Conservation (phyloP, 495 filamentous ascomycete genomes). For the Lophiotrema nucula region DNA sequence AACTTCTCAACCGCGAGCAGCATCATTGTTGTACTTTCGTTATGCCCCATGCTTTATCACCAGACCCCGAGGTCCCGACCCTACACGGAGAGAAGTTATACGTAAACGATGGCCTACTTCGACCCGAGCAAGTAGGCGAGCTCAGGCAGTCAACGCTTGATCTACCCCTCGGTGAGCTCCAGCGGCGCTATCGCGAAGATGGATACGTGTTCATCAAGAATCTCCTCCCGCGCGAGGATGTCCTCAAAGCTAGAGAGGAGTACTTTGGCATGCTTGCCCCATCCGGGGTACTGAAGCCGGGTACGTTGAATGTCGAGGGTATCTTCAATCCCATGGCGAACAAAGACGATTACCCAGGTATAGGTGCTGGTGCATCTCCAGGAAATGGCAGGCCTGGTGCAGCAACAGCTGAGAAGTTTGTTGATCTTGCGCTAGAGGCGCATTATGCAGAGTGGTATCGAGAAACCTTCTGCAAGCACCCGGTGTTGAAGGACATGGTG, state of each 20-base stretch:
- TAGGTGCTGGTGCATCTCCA: constrained; percentile 53
- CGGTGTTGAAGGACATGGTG: constrained; percentile 52
- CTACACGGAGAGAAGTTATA: constrained; percentile 28
- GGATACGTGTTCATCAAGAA: constrained; percentile 63
- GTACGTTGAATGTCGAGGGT: constrained; percentile 42
- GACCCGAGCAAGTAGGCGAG: constrained; percentile 46
- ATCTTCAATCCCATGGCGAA: constrained; percentile 53
- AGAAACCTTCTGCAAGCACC: constrained; percentile 57
- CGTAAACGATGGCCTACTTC: constrained; percentile 57
- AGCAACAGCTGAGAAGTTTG: constrained; percentile 48
- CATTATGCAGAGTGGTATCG: constrained; percentile 59
- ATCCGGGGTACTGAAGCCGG: constrained; percentile 55
- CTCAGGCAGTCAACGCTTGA: constrained; percentile 43
- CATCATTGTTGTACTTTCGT: no score
- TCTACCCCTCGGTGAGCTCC: constrained; percentile 48
- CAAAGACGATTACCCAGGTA: constrained; percentile 54
- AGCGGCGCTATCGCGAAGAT: constrained; percentile 53
- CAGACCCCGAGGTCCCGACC: constrained; percentile 9
- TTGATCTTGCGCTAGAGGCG: constrained; percentile 56
- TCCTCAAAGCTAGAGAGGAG: constrained; percentile 53
- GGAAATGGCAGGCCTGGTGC: constrained; percentile 50
- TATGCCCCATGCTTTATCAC: constrained; percentile 24
- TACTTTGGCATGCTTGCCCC: constrained; percentile 59
- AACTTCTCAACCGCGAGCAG: no score
- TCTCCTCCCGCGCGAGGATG: constrained; percentile 56